These are phyloP conservation scores for Macrocybe gigantea DNA, from an alignment of 768 basidiomycete species.

Conservation along the genomic window DNA sequence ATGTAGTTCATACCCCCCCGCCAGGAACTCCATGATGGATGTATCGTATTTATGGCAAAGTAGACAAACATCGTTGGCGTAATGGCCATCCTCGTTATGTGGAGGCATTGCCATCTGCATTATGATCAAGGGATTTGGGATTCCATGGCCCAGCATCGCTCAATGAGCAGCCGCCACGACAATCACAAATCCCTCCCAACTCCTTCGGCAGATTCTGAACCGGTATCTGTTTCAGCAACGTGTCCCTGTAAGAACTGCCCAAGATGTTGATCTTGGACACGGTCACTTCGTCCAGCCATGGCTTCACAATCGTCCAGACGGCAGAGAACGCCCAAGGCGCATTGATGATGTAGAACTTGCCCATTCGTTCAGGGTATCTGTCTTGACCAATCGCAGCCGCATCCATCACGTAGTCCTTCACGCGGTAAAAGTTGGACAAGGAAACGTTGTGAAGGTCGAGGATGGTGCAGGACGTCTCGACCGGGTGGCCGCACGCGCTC, in stretches of 20 bases:
- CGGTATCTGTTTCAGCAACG: constrained; percentile 77
- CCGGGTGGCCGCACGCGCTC: constrained; percentile 66
- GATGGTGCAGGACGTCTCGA: constrained; percentile 98
- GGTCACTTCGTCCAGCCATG: constrained; percentile 93
- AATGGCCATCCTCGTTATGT: too few relatives aligned
- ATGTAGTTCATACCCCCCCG: too few relatives aligned
- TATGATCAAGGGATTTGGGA: neutral
- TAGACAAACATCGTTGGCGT: too few relatives aligned
- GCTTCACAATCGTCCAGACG: constrained; percentile 86
- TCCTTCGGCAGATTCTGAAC: constrained; percentile 79
- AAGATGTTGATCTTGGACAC: constrained; percentile 92
- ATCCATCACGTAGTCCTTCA: constrained; percentile 84
- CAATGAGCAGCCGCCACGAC: constrained; percentile 76
- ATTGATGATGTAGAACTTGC: constrained; percentile 98
- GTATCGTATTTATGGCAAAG: too few relatives aligned
- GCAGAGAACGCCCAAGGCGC: constrained; percentile 89
- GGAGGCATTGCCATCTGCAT: too few relatives aligned
- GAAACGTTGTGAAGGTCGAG: constrained; percentile 77
- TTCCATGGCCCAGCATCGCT: constrained; percentile 95
- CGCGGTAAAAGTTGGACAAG: constrained; percentile 77
- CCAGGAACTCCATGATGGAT: too few relatives aligned
- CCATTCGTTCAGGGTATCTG: constrained; percentile 92
- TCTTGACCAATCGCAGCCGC: constrained; percentile 82
- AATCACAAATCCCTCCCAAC: constrained; percentile 79
- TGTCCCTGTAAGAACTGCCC: constrained; percentile 67